Conservation (phyloP, 768 basidiomycete species). For the Podaxis rugospora region DNA sequence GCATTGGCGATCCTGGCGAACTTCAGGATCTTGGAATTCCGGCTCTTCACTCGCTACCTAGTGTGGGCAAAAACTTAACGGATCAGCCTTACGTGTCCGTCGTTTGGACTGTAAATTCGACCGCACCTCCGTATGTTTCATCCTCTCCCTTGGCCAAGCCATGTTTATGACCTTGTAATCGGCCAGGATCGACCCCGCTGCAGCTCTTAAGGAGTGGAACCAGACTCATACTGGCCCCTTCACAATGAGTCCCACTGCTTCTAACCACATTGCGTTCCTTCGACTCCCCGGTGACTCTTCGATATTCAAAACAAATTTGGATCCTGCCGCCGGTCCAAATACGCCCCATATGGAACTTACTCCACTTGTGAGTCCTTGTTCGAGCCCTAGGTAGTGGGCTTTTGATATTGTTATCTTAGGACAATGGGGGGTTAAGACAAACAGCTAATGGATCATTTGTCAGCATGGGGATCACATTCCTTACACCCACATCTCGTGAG, state of each 20-base stretch:
- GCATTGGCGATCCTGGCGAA: slow-evolving; percentile 25
- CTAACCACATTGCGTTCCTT: slow-evolving; percentile 19
- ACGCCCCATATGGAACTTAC: slow-evolving; percentile 15
- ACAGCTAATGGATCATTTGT: slow-evolving; percentile 22
- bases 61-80: slow-evolving; percentile 25
- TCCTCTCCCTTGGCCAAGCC: slow-evolving; percentile 1
- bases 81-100: slow-evolving; percentile 21
- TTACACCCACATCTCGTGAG: slow-evolving; percentile 28
- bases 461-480: slow-evolving; percentile 19
- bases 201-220: slow-evolving; percentile 15
- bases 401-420: neutral
- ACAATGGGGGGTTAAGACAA: slow-evolving; percentile 11
- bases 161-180: neutral
- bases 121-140: slow-evolving; percentile 16
- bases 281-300: slow-evolving; percentile 17
- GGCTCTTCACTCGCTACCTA: slow-evolving; percentile 20
- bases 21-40: slow-evolving; percentile 20
- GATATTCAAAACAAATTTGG: slow-evolving; percentile 16
- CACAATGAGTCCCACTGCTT: slow-evolving; percentile 9
- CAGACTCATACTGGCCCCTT: slow-evolving; percentile 18
- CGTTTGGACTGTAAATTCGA: slow-evolving; percentile 25
- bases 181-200: neutral
- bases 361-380: slow-evolving; percentile 15
- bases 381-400: neutral
- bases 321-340: slow-evolving; percentile 20